phyloP scores from a whole-genome alignment of 2,329 filamentous ascomycete species.

The Leptographium radiaticola region DNA sequence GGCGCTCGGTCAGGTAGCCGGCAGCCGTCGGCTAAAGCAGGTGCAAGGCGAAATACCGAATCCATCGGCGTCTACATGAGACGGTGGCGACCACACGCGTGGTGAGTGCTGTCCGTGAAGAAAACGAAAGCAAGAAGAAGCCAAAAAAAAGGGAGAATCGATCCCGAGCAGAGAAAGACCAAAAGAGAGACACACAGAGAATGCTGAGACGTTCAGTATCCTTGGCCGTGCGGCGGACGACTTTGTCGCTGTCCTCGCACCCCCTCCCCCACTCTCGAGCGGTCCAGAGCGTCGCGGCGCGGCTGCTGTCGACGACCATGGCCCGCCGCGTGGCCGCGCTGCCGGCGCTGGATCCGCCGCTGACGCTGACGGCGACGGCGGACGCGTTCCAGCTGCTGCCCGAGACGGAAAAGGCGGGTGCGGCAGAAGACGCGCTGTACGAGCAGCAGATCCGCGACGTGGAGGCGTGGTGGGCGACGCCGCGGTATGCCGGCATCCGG shows the following conservation, averaged over 20 bases:
- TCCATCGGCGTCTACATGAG: not conserved
- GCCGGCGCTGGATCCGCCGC: conserved; percentile 42
- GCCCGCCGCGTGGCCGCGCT: conserved; percentile 15
- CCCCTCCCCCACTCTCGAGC: too few relatives aligned
- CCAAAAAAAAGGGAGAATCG: too few relatives aligned
- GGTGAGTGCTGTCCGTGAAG: not conserved
- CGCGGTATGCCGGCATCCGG: conserved; percentile 79
- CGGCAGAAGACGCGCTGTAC: conserved; percentile 74
- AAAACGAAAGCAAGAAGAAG: too few relatives aligned
- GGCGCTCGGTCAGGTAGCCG: not conserved
- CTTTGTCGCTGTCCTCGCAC: not conserved
- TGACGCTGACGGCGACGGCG: conserved; percentile 48
- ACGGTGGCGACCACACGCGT: not conserved
- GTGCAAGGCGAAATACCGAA: not conserved
- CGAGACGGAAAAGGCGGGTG: conserved; percentile 62
- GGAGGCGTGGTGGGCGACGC: conserved; percentile 78
- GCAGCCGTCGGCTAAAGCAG: not conserved
- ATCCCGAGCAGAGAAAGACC: too few relatives aligned
- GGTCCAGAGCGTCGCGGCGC: not conserved
- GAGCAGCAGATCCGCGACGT: conserved; percentile 75
- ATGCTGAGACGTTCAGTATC: conserved; percentile 8
- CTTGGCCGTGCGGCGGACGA: conserved; percentile 6
- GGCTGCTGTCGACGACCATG: conserved; percentile 1
- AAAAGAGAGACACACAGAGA: not conserved
- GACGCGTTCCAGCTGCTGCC: conserved; percentile 80